Percentiles rank a stretch among this genome's conserved stretches.
Conservation (phyloP, 805 yeast species). For the Metschnikowia vanudenii region DNA sequence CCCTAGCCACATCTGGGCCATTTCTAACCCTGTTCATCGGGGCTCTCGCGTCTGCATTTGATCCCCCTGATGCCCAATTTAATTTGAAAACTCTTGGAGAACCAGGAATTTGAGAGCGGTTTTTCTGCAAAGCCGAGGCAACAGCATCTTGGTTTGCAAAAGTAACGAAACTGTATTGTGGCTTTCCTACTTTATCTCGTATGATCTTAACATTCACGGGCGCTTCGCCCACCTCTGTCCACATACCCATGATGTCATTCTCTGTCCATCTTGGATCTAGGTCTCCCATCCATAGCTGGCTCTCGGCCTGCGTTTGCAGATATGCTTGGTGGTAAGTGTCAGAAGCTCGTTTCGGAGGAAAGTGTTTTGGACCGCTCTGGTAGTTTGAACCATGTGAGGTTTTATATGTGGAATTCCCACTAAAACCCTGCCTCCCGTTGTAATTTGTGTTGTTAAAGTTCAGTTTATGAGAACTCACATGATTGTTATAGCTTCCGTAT, state of each 20-base stretch:
- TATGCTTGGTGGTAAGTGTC: constrained; percentile 18
- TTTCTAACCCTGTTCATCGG: not conserved
- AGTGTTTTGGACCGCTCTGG: constrained; percentile 2
- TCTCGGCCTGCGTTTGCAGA: constrained; percentile 18
- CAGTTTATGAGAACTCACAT: not conserved
- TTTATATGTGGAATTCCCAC: constrained; percentile 1
- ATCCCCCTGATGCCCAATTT: constrained; percentile 75
- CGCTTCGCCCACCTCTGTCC: constrained; percentile 70
- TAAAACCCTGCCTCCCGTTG: constrained; percentile 1
- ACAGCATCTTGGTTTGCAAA: constrained; percentile 64
- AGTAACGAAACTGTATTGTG: constrained; percentile 72
- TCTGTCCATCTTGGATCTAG: constrained; percentile 86
- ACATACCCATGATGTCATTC: constrained; percentile 57
- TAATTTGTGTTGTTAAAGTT: not conserved
- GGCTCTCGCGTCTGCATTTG: constrained; percentile 5
- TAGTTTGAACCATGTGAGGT: not conserved
- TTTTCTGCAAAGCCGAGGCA: constrained; percentile 59
- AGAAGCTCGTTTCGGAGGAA: constrained; percentile 8
- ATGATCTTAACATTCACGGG: constrained; percentile 63
- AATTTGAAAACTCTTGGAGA: constrained; percentile 56
- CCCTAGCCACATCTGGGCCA: constrained; percentile 1
- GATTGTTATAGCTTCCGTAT: not conserved
- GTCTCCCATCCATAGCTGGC: constrained; percentile 85
- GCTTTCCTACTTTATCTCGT: constrained; percentile 52
- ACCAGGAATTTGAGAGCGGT: constrained; percentile 72